Conservation (phyloP, 73 alveolate species). For the Paramecium sexaurelia region DNA sequence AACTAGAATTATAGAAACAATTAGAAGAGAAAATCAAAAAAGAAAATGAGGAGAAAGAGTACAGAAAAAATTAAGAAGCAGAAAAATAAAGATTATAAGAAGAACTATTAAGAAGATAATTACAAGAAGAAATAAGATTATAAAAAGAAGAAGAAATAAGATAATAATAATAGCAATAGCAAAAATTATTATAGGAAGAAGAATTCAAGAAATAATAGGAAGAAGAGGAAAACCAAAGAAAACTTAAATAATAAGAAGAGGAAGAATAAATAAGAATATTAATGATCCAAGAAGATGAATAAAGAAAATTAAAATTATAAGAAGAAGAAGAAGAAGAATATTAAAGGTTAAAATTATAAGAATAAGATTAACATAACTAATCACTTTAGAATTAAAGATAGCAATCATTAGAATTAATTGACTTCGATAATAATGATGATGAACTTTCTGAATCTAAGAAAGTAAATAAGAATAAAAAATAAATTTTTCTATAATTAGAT, state of each 20-base stretch:
- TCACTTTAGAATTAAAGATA: background rate
- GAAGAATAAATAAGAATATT: background rate
- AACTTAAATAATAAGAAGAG: background rate
- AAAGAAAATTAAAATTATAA: background rate
- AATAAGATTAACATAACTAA: background rate
- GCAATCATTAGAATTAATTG: background rate
- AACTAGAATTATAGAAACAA: background rate
- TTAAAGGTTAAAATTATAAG: background rate
- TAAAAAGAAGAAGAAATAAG: background rate
- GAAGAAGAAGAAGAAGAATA: background rate
- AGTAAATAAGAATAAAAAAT: background rate
- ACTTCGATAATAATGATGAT: background rate
- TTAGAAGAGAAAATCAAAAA: background rate
- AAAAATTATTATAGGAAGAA: background rate
- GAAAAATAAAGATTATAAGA: background rate
- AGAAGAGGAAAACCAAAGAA: background rate
- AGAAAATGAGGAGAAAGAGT: background rate
- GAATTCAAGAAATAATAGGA: background rate
- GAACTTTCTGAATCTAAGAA: background rate
- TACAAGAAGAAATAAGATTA: background rate
- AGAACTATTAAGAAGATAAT: background rate
- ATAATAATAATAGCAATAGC: background rate
- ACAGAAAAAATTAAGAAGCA: background rate
- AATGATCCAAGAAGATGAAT: background rate
- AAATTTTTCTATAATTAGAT: background rate